Base-by-base conservation (phyloP, 2,329 filamentous ascomycete species). In the Lasiodiplodia theobromae region DNA sequence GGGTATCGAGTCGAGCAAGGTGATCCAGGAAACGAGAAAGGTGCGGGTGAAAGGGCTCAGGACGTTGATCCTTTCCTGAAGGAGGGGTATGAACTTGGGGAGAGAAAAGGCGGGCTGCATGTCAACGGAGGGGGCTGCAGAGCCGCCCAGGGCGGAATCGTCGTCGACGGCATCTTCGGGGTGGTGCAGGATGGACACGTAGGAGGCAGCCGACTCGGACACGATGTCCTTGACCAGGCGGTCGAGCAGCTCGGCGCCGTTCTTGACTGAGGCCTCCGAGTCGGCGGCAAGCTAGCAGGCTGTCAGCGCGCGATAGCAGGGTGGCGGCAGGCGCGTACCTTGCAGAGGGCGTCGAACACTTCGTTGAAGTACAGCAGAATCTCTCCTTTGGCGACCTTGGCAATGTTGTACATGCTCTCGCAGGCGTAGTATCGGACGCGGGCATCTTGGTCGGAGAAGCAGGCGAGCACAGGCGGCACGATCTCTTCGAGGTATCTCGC, bases 351-450 rank as follows among this genome's bases (percentile, higher is more conserved):
- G 82, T 99, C 96, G 77, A 99, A 99, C 71, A 99, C 96, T 75
- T 96, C 92, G 81, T 99, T 99, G 82, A 99, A 99, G 84, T 97
- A 99, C 51, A 96, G 88, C 72, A 99, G 82, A 23, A 99, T 96
- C 81, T 99, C 96, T 47, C 96, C 96, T 82, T 99, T 99, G 70
- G 95, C 96, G 58, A 99, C 96, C 82, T 99, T 99, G 77, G 96
- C 94, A 77, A 99, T 99, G 81, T 99, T 99, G 83, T 99, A 99
- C 96, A 99, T 99, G 80, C 94, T 96, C 84, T 99, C 96, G 82
- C 96, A 99, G 28, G 96, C 96, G 82, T 99, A 99, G 80, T 99
- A 99, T 72, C 96, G 89, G 38, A 98, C 96, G 69, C 96, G 89
- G 34, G 96, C 94, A 91, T 99, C 96, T 83, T 98, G 96, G 74